A percentile compares a stretch with the other conserved stretches of the same genome.
Evolutionary conservation across 129 eudicot genomes (phyloP).

Genomic region (Artemisia tridentata): DNA sequence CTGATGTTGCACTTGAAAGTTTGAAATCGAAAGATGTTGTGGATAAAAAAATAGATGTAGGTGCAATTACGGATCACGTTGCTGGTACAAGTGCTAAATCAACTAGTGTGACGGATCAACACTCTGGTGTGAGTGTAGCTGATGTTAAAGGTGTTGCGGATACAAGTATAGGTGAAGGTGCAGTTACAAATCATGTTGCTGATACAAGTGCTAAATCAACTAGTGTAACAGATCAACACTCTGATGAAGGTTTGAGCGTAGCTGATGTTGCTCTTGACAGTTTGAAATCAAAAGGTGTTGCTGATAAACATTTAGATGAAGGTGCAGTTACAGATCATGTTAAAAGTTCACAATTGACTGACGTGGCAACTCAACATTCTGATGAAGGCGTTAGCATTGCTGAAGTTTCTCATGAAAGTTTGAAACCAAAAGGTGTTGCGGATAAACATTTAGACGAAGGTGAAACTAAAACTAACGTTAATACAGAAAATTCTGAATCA

Average conservation of each 20-base stretch:
- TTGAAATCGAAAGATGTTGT: neutral
- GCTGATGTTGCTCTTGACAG: constrained; percentile 5
- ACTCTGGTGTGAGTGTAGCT: neutral
- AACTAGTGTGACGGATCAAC: constrained; percentile 5
- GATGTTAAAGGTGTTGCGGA: constrained; percentile 8
- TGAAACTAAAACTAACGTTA: constrained; percentile 7
- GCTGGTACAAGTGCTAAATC: no score
- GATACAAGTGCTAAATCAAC: no score
- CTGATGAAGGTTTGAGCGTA: constrained; percentile 1
- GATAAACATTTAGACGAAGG: constrained; percentile 13
- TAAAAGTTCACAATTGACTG: neutral
- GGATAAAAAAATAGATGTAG: neutral
- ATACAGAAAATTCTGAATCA: neutral
- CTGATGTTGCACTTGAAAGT: constrained; percentile 16
- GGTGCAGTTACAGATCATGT: neutral
- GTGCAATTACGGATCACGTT: neutral
- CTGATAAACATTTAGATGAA: neutral
- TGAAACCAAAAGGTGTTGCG: neutral
- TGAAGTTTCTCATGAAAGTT: constrained; percentile 7
- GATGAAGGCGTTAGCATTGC: constrained; percentile 9
- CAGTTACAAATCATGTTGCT: neutral
- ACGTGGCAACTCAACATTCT: neutral
- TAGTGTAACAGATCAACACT: constrained; percentile 8
- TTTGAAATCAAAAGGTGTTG: neutral
- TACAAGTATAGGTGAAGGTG: neutral